These are phyloP conservation scores for Coriaria nepalensis DNA, from an alignment of 306 rosid genomes.

Conservation along the genomic window DNA sequence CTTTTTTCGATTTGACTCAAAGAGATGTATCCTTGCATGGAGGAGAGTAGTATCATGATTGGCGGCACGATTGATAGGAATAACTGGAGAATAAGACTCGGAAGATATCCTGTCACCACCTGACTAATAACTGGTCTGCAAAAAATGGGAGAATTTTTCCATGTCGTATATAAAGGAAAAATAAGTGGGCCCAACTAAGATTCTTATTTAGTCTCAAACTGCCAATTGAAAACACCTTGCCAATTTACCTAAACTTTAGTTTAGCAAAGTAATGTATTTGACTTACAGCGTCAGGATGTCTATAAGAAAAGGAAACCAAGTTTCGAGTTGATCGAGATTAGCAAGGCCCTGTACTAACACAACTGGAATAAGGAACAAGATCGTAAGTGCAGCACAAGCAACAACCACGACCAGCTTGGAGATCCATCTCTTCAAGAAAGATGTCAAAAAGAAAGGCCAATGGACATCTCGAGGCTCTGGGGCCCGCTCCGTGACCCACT, in stretches of 20 bases:
- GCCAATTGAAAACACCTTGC: no score
- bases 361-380: slow-evolving; percentile 69
- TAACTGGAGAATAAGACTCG: slow-evolving; percentile 69
- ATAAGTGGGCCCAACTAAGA: neutral
- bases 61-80: slow-evolving; percentile 61
- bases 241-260: neutral
- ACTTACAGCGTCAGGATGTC: slow-evolving; percentile 54
- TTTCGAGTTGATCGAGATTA: slow-evolving; percentile 51
- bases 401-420: slow-evolving; percentile 38
- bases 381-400: slow-evolving; percentile 35
- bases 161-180: neutral
- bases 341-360: slow-evolving; percentile 69
- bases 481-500: slow-evolving; percentile 74
- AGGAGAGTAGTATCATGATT: slow-evolving; percentile 54
- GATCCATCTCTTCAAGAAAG: slow-evolving; percentile 60
- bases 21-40: slow-evolving; percentile 64
- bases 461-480: slow-evolving; percentile 76
- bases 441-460: slow-evolving; percentile 66
- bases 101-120: slow-evolving; percentile 85
- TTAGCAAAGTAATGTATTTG: slow-evolving; percentile 8
- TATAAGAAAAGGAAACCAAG: slow-evolving; percentile 55
- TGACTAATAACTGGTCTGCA: slow-evolving; percentile 64
- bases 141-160: slow-evolving; percentile 6
- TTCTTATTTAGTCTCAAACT: no score
- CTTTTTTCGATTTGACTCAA: slow-evolving; percentile 51